Percentiles rank a stretch among this genome's conserved stretches.
phyloP scores from a whole-genome alignment of 495 filamentous ascomycete species.

The Aspergillus heteromorphus region DNA sequence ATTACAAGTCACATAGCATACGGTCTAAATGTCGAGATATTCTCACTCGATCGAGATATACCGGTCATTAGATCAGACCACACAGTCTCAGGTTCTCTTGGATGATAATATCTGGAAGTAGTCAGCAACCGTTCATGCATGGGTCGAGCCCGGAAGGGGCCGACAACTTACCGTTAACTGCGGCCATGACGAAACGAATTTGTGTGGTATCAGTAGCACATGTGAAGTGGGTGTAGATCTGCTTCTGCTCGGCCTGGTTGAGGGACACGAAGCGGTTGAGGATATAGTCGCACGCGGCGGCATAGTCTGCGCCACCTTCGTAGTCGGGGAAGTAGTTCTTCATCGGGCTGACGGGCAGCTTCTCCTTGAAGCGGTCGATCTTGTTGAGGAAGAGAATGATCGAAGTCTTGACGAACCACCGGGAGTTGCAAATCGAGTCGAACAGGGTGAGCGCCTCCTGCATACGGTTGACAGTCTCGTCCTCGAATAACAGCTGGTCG shows the following conservation, averaged over 20 bases:
- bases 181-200: slow-evolving; percentile 99
- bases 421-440: slow-evolving; percentile 98
- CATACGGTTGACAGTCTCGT: slow-evolving; percentile 88
- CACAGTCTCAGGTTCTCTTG: slow-evolving; percentile 98
- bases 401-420: slow-evolving; percentile 99
- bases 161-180: slow-evolving; percentile 80
- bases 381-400: slow-evolving; percentile 99
- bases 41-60: slow-evolving; percentile 27
- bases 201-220: slow-evolving; percentile 97
- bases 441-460: slow-evolving; percentile 97
- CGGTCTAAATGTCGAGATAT: slow-evolving; percentile 34
- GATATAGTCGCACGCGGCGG: slow-evolving; percentile 92
- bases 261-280: slow-evolving; percentile 94
- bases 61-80: slow-evolving; percentile 80
- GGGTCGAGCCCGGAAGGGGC: background rate
- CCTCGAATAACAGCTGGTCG: slow-evolving; percentile 96
- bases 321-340: slow-evolving; percentile 99
- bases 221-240: slow-evolving; percentile 99
- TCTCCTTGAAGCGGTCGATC: slow-evolving; percentile 99
- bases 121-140: background rate
- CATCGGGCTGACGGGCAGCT: slow-evolving; percentile 98
- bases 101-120: slow-evolving; percentile 86
- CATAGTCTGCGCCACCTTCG: slow-evolving; percentile 88
- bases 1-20: slow-evolving; percentile 30
- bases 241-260: slow-evolving; percentile 98